Evolutionary conservation across 768 basidiomycete genomes (phyloP), one percentile per base, ranked within the genome.

Genomic region (Pleurotus djamor): DNA sequence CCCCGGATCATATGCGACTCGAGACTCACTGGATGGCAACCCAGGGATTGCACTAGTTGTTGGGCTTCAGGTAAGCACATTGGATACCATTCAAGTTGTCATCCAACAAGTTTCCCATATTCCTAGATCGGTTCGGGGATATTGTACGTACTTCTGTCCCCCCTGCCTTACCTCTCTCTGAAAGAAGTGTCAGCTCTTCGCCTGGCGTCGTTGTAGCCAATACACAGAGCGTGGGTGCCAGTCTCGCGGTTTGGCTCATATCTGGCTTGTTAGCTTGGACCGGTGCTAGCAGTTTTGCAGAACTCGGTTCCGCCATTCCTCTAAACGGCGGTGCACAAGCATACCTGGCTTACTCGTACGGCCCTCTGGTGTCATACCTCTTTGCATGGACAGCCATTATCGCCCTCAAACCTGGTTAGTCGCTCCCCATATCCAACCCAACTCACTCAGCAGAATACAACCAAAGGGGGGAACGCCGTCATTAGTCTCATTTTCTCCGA

Each of bases 371-470:
- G 41, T 93, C 95, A 6, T 99, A 94, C 70, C 81, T 97, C 8
- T 99, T 93, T 74, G 88, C 94, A 13, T 99, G 95, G 94, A 95
- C 94, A 12, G 89, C 93, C 4, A 96, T 96, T 57, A 88, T 91
- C 43, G 90, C 91, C 13, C 74, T 96, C 14, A 94, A 88, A 68
- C 94, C 95, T 67, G 89, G 89, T 89, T 64, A 54, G 74, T 63
- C 43, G 28, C 49, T 34, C 41, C 2, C 43, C 65, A 54, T 48
- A 17, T 44, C 3, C 38, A 49, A 45, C 33, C 5, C 54, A 33
- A 51, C 35, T 52, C 21, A 4, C 21, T 33, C 14, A 34, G 48
- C 45, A 33, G 60, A 63, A 4, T 44, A 47, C 64, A 45, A 32
- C 8, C 52, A 12, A 61, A 88, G 91, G 92, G 58, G 72, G 81